phyloP scores from a whole-genome alignment of 345 rosid genomes.

The Syzygium aqueum region DNA sequence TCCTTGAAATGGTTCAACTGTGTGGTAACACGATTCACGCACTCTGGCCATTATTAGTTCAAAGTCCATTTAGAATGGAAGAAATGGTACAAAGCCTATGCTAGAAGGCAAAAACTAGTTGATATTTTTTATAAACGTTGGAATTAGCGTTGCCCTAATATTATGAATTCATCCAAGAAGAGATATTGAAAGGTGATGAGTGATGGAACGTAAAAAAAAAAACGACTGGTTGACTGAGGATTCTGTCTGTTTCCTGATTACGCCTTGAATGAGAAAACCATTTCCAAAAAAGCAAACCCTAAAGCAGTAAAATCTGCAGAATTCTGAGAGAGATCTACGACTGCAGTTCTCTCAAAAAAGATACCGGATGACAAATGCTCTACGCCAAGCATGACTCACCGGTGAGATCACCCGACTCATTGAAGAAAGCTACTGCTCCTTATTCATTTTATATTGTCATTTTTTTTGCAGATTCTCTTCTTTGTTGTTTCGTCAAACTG shows the following conservation, averaged over 20 bases:
- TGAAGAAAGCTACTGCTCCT: neutral
- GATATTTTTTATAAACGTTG: too few species aligned
- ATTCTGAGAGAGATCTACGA: neutral
- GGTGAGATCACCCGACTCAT: neutral
- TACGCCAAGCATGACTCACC: neutral
- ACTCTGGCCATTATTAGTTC: neutral
- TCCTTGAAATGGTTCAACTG: neutral
- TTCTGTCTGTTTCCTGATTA: neutral
- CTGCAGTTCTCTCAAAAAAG: neutral
- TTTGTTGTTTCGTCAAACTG: neutral
- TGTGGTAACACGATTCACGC: neutral
- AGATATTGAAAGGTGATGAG: neutral
- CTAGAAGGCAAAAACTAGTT: neutral
- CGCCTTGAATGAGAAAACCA: neutral
- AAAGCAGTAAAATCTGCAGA: neutral
- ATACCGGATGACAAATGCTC: neutral
- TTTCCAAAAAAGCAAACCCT: neutral
- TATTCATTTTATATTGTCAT: neutral
- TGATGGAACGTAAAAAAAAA: neutral
- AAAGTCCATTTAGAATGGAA: neutral
- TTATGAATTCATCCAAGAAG: neutral
- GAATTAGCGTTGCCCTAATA: neutral
- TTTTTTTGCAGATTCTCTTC: neutral
- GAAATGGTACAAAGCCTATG: neutral
- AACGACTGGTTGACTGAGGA: neutral